Base-by-base conservation (phyloP, 257 asterid species). In the Solanum rostratum region DNA sequence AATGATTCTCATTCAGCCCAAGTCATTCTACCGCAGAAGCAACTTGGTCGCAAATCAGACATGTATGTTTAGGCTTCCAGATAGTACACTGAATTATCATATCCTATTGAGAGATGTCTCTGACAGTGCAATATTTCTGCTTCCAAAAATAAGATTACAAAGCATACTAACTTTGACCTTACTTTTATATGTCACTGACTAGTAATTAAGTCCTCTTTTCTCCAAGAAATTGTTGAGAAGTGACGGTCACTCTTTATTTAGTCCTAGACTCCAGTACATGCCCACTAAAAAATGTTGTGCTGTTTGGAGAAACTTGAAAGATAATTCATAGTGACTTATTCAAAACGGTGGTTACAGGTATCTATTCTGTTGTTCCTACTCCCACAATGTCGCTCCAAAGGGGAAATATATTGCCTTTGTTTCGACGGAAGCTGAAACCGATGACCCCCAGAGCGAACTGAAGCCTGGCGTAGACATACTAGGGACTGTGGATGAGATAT, bases 11-110 rank as follows among this genome's bases (percentile, higher is more conserved):
- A 96, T 92, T 96, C 99, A 1, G 97, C 92, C 84, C 99, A 96
- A 91, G 98, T 96, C 79, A 96, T 96, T 88, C 85, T 96, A 87
- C 99, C 99, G 39, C 99, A 96, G 90, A 96, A 96, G 93, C 99
- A 96, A 91, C 97, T 96, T 82, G 98, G 98, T 68, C 98, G 98
- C 84, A 92, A 93, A 92, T 95, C 99, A 41, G 99, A 96, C 86
- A 96, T 96, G 99, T 96, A 90, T 33, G 97, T 66, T 84, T 84
- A 73, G 79, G 82, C 60, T 73, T 82, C 73, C 30, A 16, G 41
- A 33, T 20, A 22, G 81, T 76, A 45, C 27, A 27, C 62, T 76
- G 45, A 50, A 76, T 76, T 76, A 49, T 24, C 82, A 76, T 76
- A 8, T 15, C 18, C 60, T 65, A 79, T 59, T 82, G 45, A 16